phyloP scores from a whole-genome alignment of 148 eudicot genomes.

The Chenopodium quinoa region DNA sequence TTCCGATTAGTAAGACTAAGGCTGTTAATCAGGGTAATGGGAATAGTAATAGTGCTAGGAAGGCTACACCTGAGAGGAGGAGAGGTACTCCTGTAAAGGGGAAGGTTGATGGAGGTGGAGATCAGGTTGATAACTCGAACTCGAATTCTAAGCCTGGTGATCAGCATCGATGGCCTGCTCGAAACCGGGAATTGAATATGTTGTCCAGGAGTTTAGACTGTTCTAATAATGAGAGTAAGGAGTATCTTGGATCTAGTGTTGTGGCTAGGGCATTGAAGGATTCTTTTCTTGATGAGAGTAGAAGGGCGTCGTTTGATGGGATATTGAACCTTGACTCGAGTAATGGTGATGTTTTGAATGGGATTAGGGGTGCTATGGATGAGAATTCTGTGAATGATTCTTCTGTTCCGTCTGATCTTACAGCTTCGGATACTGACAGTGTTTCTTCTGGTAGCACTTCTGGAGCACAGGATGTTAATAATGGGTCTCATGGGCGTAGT shows the following conservation, averaged over 20 bases:
- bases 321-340: slow-evolving; percentile 58
- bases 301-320: slow-evolving; percentile 79
- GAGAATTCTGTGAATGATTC: slow-evolving; percentile 54
- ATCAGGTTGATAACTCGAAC: slow-evolving; percentile 58
- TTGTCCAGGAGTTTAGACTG: slow-evolving; percentile 61
- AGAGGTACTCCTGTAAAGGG: slow-evolving; percentile 61
- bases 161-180: slow-evolving; percentile 86
- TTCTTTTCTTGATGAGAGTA: slow-evolving; percentile 50
- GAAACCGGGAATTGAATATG: slow-evolving; percentile 42
- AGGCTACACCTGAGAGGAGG: slow-evolving; percentile 78
- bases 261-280: slow-evolving; percentile 53
- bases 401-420: slow-evolving; percentile 60
- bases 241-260: slow-evolving; percentile 52
- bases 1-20: slow-evolving; percentile 87
- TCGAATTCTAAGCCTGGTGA: slow-evolving; percentile 54
- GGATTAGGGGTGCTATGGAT: slow-evolving; percentile 34
- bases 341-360: slow-evolving; percentile 46
- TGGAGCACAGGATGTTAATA: slow-evolving; percentile 55
- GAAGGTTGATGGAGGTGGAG: slow-evolving; percentile 54
- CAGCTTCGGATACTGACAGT: slow-evolving; percentile 87
- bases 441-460: slow-evolving; percentile 92
- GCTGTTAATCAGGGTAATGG: slow-evolving; percentile 43
- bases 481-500: slow-evolving; percentile 34
- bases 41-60: slow-evolving; percentile 41
- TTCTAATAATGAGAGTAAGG: slow-evolving; percentile 41